phyloP scores from a whole-genome alignment of 805 yeast genomes.

The Teunomyces aglyptinius region DNA sequence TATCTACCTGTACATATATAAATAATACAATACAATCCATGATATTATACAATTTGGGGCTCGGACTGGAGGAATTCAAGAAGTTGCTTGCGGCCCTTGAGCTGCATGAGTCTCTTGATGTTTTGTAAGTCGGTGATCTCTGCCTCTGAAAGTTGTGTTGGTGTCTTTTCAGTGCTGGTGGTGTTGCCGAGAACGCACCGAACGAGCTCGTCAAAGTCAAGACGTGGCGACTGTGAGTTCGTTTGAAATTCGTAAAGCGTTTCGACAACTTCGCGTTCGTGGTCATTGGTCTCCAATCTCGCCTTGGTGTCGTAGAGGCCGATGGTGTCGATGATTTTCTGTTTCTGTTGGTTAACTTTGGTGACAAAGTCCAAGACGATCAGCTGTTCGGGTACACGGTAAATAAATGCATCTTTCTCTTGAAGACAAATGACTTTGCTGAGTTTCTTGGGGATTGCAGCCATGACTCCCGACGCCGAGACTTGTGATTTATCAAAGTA shows the following conservation, averaged over 20 bases:
- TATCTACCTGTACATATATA: slow-evolving; percentile 13
- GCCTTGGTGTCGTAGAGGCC: slow-evolving; percentile 22
- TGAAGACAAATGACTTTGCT: slow-evolving; percentile 20
- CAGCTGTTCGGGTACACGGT: slow-evolving; percentile 66
- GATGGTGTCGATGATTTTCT: slow-evolving; percentile 27
- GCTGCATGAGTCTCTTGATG: slow-evolving; percentile 58
- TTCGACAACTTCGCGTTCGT: slow-evolving; percentile 21
- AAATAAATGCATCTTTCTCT: slow-evolving; percentile 43
- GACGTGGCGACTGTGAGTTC: slow-evolving; percentile 13
- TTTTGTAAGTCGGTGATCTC: slow-evolving; percentile 53
- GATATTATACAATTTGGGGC: not conserved
- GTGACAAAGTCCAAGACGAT: slow-evolving; percentile 67
- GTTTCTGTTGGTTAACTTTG: slow-evolving; percentile 29
- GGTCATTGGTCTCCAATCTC: slow-evolving; percentile 15
- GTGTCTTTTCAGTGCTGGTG: not conserved
- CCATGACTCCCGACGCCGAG: slow-evolving; percentile 19
- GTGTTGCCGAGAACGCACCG: slow-evolving; percentile 11
- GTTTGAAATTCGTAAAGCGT: slow-evolving; percentile 31
- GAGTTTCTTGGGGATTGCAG: slow-evolving; percentile 16
- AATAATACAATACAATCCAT: slow-evolving; percentile 9
- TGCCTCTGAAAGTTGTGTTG: not conserved
- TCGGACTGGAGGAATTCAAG: slow-evolving; percentile 51
- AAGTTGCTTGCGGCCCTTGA: slow-evolving; percentile 69
- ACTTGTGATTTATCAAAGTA: slow-evolving; percentile 23
- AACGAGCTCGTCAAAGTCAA: slow-evolving; percentile 53